These are phyloP conservation scores for Colletotrichum cordylinicola DNA, from an alignment of 2,329 filamentous ascomycete species.

Conservation along the genomic window DNA sequence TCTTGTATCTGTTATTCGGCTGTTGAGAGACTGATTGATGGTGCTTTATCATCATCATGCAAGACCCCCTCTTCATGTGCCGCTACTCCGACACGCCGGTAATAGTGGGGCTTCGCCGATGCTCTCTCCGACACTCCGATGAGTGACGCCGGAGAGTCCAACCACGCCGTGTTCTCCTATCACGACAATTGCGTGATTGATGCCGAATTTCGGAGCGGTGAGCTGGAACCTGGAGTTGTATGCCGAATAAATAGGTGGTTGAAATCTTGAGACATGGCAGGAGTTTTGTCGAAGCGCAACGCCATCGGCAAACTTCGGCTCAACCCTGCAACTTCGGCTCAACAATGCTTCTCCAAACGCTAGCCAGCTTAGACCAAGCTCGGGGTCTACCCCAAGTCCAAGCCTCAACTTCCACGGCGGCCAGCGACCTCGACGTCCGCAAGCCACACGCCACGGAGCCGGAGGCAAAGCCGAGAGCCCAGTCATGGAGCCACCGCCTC, in stretches of 20 bases:
- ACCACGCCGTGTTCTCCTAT: background rate
- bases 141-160: background rate
- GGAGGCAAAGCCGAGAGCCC: background rate
- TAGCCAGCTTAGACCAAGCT: background rate
- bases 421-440: background rate
- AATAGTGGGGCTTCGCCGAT: background rate
- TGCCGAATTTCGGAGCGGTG: background rate
- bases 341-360: background rate
- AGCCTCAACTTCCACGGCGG: background rate
- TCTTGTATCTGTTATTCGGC: too few relatives aligned
- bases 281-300: background rate
- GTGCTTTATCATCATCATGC: background rate
- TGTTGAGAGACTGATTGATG: background rate
- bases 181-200: background rate
- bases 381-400: background rate
- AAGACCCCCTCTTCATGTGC: background rate
- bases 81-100: background rate
- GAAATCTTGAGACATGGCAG: background rate
- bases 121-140: background rate
- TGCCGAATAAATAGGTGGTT: background rate
- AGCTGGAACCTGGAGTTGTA: background rate
- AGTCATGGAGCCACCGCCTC: background rate
- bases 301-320: background rate
- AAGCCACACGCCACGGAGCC: background rate
- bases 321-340: background rate